Base-by-base conservation (phyloP, 768 basidiomycete genomes). In the Coprinopsis strossmayeri region DNA sequence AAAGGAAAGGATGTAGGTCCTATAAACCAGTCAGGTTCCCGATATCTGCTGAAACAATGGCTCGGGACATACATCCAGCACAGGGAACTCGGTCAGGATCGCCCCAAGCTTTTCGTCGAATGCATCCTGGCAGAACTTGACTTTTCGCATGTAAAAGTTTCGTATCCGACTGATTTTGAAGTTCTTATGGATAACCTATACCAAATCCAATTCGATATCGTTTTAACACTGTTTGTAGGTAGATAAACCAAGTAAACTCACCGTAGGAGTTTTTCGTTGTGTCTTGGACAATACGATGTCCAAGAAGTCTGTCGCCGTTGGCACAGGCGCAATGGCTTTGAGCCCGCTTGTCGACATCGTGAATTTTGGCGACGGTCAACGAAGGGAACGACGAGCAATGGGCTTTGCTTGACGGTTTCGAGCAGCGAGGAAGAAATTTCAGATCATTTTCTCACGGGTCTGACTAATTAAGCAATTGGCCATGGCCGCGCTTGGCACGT, bases 81-180 rank as follows among this genome's bases (percentile, higher is more conserved):
- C 83, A 18, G 96, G 96, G 72, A 99, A 99, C 66, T 99, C 96
- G 37, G 84, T 79, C 61, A 99, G 72, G 63, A 99, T 99, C 27
- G 84, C 86, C 48, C 84, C 84, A 25, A 99, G 78, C 64, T 97
- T 94, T 69, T 97, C 94, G 52, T 96, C 93, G 56, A 98, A 97
- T 13, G 88, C 76, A 61, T 97, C 93, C 66, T 97, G 93, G 2
- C 94, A 94, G 66, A 96, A 98, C 68, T 95, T 98, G 70, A 99
- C 95, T 68, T 99, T 99, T 65, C 95, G 84, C 95, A 98, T 97
- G 68, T 99, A 96, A 62, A 92, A 92, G 60, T 92, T 91, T 53
- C 95, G 82, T 70, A 98, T 98, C 57, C 95, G 87, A 56, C 91
- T 93, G 67, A 99, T 99, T 74, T 99, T 97, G 76, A 96, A 97